Evolutionary conservation across 306 rosid genomes (phyloP), one percentile per base, ranked within the genome.

Genomic region (Prinsepia uniflora): DNA sequence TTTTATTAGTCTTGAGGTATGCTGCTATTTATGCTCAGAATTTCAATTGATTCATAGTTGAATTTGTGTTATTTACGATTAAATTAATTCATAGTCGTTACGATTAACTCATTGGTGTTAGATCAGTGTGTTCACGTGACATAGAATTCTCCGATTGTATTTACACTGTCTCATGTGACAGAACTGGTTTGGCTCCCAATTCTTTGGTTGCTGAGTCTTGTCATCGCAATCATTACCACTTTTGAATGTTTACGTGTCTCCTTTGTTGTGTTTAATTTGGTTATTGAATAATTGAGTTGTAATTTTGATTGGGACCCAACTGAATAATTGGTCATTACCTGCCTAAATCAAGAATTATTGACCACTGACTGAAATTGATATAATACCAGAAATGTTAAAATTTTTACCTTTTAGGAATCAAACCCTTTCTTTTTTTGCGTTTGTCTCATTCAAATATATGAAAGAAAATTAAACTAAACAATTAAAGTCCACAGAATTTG

Each of bases 1-100:
- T 15, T 94, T 94, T 55, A 70, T 86, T 83, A 86, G 75, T 79
- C 79, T 86, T 61, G 78, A 87, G 95, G 99, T 94, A 63, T 3
- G 36, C 12, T 9, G 3, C 39, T 24, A 12, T 6, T 58, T 15
- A 13, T 22, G 7, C 12, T 46, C 5, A 14, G 12, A 46, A 46
- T 46, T 52, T 52, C 20, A 18, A 7, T 52, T n/a, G n/a, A n/a
- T n/a, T n/a, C n/a, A n/a, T n/a, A n/a, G n/a, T n/a, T n/a, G n/a
- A n/a, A n/a, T n/a, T n/a, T n/a, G n/a, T n/a, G n/a, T n/a, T n/a
- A n/a, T n/a, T n/a, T n/a, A n/a, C n/a, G n/a, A n/a, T n/a, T n/a
- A n/a, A n/a, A n/a, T n/a, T n/a, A n/a, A n/a, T n/a, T n/a, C n/a
- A n/a, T n/a, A n/a, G n/a, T n/a, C n/a, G n/a, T 24, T 24, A 1